Evolutionary conservation across 2,329 filamentous ascomycete genomes (phyloP), one percentile per base, ranked within the genome.

Genomic region (Metarhizium album): DNA sequence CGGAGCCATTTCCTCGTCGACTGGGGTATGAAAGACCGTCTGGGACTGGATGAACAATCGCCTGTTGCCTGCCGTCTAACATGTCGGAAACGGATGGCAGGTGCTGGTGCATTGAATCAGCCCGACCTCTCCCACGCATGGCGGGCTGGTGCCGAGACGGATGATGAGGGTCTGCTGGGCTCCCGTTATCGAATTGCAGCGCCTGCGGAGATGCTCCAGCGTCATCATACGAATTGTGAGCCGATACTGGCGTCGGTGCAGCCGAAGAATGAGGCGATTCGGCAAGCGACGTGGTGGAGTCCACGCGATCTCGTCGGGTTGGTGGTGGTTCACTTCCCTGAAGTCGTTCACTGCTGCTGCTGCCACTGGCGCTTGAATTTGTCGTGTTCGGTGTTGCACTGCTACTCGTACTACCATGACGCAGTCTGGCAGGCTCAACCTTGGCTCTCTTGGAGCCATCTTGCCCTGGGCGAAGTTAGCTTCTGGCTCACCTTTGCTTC

Each of bases 381-480:
- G 62, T 64, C 1, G 61, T 60, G 24, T 64, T 67, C 3, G 69
- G 70, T 3, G 67, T 69, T 9, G 61, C 67, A 47, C 69, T 70
- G 35, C 69, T 70, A 53, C 68, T 72, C 14, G 61, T 67, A 50
- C 67, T 70, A 2, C 70, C 69, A 43, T 72, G 63, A 18, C 59
- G 61, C 29, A 66, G 50, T 52, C 62, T 60, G n/a, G 53, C 56
- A 3, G 64, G 58, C 14, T 78, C 75, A 2, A 74, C 59, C 58
- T 74, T 79, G 18, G 59, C 59, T 40, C 76, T 65, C 52, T 79
- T 81, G 8, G 72, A 69, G 1, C 61, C 63, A 50, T 80, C 75
- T 33, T 58, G 55, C 23, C 52, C 60, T 66, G 37, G 5, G 11
- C 13, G 5, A 43, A 24, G 13, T 43, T 13, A 43, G 40, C 16